Evolutionary conservation across 2,329 filamentous ascomycete genomes (phyloP).

Genomic region (Stromatinia cepivora): DNA sequence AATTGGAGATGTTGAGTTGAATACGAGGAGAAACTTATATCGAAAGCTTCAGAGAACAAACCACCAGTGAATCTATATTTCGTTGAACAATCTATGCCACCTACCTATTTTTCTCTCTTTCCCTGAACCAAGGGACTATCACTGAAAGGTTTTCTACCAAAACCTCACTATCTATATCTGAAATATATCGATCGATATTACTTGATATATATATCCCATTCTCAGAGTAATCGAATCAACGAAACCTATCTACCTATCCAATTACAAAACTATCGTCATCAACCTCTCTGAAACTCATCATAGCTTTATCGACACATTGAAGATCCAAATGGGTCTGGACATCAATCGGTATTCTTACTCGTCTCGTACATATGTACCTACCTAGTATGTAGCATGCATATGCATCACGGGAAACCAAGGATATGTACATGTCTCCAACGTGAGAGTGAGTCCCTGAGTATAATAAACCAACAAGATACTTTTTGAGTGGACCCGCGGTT

Average conservation of each 20-base stretch:
- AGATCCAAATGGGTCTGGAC: neutral
- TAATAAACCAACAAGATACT: neutral
- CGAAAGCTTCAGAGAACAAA: neutral
- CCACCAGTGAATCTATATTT: no score
- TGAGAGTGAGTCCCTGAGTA: neutral
- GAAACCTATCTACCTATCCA: neutral
- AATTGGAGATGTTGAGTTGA: neutral
- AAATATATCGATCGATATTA: neutral
- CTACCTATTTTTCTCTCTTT: neutral
- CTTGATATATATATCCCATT: neutral
- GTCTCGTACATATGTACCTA: neutral
- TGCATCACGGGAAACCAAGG: slow-evolving; percentile 9
- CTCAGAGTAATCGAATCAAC: neutral
- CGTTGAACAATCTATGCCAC: neutral
- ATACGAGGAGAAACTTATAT: neutral
- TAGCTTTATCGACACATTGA: neutral
- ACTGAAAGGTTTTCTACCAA: neutral
- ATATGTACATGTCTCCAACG: neutral
- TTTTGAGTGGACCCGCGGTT: neutral
- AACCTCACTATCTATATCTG: neutral
- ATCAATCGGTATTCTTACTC: neutral
- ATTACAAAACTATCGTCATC: neutral
- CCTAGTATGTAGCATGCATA: neutral
- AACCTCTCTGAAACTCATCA: neutral
- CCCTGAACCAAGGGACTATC: neutral